These are phyloP conservation scores for Aureobasidium sp. DNA, from an alignment of 2,329 filamentous ascomycete genomes.

Conservation along the genomic window DNA sequence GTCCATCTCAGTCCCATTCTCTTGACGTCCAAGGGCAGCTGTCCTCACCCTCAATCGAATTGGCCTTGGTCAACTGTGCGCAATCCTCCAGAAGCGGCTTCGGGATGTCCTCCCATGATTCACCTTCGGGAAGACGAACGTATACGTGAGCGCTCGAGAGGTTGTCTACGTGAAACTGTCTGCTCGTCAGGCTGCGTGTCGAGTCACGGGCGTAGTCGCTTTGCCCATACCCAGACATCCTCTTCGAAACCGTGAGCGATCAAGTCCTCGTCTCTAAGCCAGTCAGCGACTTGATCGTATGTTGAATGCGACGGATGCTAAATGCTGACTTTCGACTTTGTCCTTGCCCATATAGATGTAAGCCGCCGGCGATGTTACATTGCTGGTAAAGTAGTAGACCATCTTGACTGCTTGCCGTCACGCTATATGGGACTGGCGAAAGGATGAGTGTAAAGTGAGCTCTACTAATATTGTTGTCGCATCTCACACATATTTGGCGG, in stretches of 20 bases:
- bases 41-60: slow-evolving; percentile 80
- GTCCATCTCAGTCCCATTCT: slow-evolving; percentile 1
- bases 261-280: slow-evolving; percentile 75
- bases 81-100: slow-evolving; percentile 72
- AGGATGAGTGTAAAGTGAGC: not conserved
- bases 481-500: slow-evolving; percentile 5
- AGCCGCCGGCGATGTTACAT: slow-evolving; percentile 69
- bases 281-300: slow-evolving; percentile 24
- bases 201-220: not conserved
- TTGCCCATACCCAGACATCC: slow-evolving; percentile 80
- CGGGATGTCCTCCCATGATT: slow-evolving; percentile 78
- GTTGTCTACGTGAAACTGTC: slow-evolving; percentile 92
- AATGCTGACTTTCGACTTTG: slow-evolving; percentile 84
- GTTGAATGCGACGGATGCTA: slow-evolving; percentile 17
- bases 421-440: not conserved
- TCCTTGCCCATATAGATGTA: slow-evolving; percentile 97
- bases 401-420: slow-evolving; percentile 41
- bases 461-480: not conserved
- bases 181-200: not conserved
- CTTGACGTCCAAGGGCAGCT: not conserved
- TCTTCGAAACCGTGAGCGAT: slow-evolving; percentile 93
- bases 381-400: slow-evolving; percentile 96
- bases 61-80: slow-evolving; percentile 96
- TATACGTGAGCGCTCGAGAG: slow-evolving; percentile 96
- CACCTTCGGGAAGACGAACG: slow-evolving; percentile 69